Conservation (phyloP, 441 rosid species). For the Pelargonium exstipulatum region DNA sequence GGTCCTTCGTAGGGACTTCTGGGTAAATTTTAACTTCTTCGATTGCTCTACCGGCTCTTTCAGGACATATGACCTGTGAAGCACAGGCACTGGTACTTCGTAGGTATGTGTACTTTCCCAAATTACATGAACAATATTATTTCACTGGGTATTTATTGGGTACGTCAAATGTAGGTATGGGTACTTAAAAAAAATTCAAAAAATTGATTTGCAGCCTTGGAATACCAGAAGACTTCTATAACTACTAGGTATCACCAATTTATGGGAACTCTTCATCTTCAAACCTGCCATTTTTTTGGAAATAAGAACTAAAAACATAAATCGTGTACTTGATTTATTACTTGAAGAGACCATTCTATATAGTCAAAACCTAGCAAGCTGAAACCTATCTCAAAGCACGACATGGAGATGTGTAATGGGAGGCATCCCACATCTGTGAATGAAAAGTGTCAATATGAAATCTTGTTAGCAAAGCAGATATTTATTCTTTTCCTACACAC, state of each 20-base stretch:
- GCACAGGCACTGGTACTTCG: background rate
- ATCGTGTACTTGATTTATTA: background rate
- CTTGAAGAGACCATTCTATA: too few relatives aligned
- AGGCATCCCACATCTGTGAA: background rate
- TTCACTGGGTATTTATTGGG: background rate
- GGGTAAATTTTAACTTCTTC: too few relatives aligned
- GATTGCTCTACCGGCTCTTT: too few relatives aligned
- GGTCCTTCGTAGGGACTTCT: too few relatives aligned
- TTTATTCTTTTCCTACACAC: slow-evolving; percentile 2
- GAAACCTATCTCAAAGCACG: too few relatives aligned
- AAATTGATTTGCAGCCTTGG: background rate
- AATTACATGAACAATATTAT: background rate
- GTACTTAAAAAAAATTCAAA: too few relatives aligned
- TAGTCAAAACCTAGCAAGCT: too few relatives aligned
- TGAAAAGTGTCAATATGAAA: background rate
- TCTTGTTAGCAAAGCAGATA: slow-evolving; percentile 1
- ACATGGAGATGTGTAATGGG: background rate
- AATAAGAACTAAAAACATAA: background rate
- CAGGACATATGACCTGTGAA: too few relatives aligned
- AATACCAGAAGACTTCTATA: background rate
- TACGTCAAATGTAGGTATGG: background rate
- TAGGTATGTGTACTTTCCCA: too few relatives aligned
- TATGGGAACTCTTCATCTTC: background rate
- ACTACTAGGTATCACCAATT: background rate
- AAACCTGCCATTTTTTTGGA: background rate